Base-by-base conservation (phyloP, 306 rosid genomes). In the Mimosa bimucronata region DNA sequence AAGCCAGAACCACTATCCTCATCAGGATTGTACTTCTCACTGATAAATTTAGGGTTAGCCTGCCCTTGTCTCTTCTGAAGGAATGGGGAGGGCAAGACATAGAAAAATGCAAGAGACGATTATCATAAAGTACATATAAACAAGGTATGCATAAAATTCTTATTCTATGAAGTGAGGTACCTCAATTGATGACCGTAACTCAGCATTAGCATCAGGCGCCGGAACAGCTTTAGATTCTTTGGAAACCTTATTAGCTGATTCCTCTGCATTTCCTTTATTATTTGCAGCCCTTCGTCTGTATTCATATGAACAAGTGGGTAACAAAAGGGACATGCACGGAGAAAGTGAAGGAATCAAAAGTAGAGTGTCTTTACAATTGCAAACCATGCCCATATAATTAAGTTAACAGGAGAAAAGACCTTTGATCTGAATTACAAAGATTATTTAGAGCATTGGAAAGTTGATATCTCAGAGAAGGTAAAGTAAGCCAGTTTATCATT, bases 201-300 rank as follows among this genome's bases (percentile, higher is more conserved):
- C 88, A 53, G 88, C 91, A 88, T 89, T 87, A 25, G 89, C 88
- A 82, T 83, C 87, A 65, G 88, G 85, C 52, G 87, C 91, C 58
- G 97, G 91, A 66, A 81, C 85, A 58, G 83, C 94, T 81, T 71
- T 88, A 55, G 92, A 84, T 28, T 84, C 94, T 85, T 74, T 83
- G 14, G 80, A 50, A 74, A 58, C 82, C 77, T 69, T 91, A 71
- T 76, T 75, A 62, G 48, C 48, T 70, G 85, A 50, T 81, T 86
- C 89, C 41, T 65, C 83, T 65, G 79, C 94, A 76, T 67, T 84
- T 77, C 84, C 88, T 80, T 77, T 81, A 74, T 52, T 38, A 58
- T 19, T 78, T 74, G 83, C 73, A 45, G 86, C 85, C 79, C 79
- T 92, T 62, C 62, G 82, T 76, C 96, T 94, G 86, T 70, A 87